Evolutionary conservation across 2,329 filamentous ascomycete species (phyloP).

Genomic region (Aspergillus unguis): DNA sequence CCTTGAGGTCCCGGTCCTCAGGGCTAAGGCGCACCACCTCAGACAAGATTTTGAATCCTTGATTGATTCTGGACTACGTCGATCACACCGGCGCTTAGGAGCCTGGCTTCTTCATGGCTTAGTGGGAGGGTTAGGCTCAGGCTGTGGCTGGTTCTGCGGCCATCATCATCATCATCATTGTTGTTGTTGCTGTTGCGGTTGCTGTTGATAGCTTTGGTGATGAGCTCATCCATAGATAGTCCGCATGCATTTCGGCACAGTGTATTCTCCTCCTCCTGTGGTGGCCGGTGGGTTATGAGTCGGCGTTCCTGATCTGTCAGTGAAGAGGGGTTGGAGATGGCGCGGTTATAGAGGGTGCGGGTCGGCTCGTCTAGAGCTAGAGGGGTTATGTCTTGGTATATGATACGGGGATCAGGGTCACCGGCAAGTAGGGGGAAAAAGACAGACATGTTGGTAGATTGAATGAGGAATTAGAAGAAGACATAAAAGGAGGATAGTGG

Average conservation of each 20-base stretch:
- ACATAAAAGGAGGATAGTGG: too few relatives aligned
- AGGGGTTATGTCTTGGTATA: slow-evolving; percentile 10
- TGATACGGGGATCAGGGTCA: not conserved
- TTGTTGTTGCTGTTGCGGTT: not conserved
- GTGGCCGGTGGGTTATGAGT: slow-evolving; percentile 13
- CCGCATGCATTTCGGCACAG: slow-evolving; percentile 16
- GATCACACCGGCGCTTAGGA: slow-evolving; percentile 8
- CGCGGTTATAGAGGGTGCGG: slow-evolving; percentile 16
- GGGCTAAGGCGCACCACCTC: slow-evolving; percentile 10
- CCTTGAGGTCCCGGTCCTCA: slow-evolving; percentile 12
- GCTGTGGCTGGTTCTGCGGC: not conserved
- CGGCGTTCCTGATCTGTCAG: slow-evolving; percentile 18
- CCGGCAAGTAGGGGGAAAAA: not conserved
- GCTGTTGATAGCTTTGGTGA: slow-evolving; percentile 13
- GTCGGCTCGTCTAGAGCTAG: slow-evolving; percentile 15
- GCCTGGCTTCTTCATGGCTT: slow-evolving; percentile 6
- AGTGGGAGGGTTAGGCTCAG: slow-evolving; percentile 4
- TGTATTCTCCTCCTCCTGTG: slow-evolving; percentile 12
- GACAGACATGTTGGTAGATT: not conserved
- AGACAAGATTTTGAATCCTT: not conserved
- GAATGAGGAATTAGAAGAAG: not conserved
- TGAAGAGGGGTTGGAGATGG: slow-evolving; percentile 14
- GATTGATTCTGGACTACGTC: slow-evolving; percentile 1
- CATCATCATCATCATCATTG: not conserved
- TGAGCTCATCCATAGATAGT: slow-evolving; percentile 11